Evolutionary conservation across 257 asterid species (phyloP).

Genomic region (Fraxinus americana): DNA sequence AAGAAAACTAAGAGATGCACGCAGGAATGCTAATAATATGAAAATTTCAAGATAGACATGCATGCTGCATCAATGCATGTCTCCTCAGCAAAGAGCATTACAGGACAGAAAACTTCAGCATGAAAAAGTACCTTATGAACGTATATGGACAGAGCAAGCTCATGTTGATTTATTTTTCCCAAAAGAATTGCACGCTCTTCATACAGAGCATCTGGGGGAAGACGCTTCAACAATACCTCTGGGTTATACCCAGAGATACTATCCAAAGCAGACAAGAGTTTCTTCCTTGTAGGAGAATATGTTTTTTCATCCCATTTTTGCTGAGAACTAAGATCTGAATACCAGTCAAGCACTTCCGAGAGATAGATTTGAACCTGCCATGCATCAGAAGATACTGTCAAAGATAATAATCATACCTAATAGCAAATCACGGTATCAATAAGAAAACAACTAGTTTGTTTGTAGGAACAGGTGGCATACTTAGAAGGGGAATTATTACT

Average conservation of each 20-base stretch:
- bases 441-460: slow-evolving; percentile 12
- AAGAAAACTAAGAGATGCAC: background rate
- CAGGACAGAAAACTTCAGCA: slow-evolving; percentile 20
- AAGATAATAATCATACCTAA: slow-evolving; percentile 9
- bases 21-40: background rate
- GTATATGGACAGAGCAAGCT: slow-evolving; percentile 90
- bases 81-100: slow-evolving; percentile 18
- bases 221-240: slow-evolving; percentile 73
- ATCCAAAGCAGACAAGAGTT: slow-evolving; percentile 85
- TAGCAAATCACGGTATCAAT: slow-evolving; percentile 5
- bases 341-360: slow-evolving; percentile 94
- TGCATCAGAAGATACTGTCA: slow-evolving; percentile 10
- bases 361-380: slow-evolving; percentile 92
- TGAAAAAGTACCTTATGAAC: slow-evolving; percentile 73
- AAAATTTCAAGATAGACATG: slow-evolving; percentile 18
- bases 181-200: slow-evolving; percentile 93
- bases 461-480: slow-evolving; percentile 5
- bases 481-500: background rate
- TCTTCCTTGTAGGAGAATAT: slow-evolving; percentile 82
- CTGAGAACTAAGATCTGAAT: slow-evolving; percentile 69
- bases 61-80: slow-evolving; percentile 17
- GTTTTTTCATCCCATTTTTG: slow-evolving; percentile 89
- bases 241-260: slow-evolving; percentile 86
- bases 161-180: slow-evolving; percentile 96
- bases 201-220: slow-evolving; percentile 82